phyloP scores from a whole-genome alignment of 75 land plant genomes.

The Selaginella tamariscina region DNA sequence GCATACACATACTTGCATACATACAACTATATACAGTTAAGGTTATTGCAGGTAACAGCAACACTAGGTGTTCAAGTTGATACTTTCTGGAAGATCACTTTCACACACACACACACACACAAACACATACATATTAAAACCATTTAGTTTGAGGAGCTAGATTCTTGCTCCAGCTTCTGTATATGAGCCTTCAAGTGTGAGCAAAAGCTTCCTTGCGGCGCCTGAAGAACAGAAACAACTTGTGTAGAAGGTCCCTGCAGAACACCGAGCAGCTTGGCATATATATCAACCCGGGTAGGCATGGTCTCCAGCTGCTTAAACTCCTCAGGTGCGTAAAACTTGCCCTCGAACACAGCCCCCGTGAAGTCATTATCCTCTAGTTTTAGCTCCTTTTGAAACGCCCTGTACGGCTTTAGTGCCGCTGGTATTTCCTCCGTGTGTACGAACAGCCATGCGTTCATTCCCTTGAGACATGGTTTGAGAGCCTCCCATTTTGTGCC shows the following conservation, averaged over 20 bases:
- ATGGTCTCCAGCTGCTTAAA: constrained; percentile 69
- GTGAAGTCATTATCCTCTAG: constrained; percentile 66
- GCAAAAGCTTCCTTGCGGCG: constrained; percentile 71
- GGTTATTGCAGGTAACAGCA: no score
- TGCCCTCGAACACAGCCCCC: constrained; percentile 91
- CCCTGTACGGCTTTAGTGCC: constrained; percentile 79
- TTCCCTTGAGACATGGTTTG: constrained; percentile 74
- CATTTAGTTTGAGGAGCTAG: no score
- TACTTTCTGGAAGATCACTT: no score
- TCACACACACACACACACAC: no score
- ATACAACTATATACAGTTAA: no score
- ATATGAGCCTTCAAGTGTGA: constrained; percentile 77
- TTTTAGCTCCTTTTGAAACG: constrained; percentile 79
- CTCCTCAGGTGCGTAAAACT: constrained; percentile 65
- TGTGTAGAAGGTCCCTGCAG: constrained; percentile 51
- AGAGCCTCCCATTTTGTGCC: constrained; percentile 85
- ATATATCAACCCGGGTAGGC: constrained; percentile 81
- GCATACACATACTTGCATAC: no score
- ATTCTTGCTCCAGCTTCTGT: constrained; percentile 63
- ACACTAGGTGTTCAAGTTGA: no score
- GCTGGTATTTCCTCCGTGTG: constrained; percentile 85
- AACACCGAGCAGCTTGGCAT: constrained; percentile 53
- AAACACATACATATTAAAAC: no score
- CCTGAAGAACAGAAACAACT: constrained; percentile 62
- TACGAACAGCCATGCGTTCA: constrained; percentile 92